Base-by-base conservation (phyloP, 768 basidiomycete species). In the Kwoniella sp. region DNA sequence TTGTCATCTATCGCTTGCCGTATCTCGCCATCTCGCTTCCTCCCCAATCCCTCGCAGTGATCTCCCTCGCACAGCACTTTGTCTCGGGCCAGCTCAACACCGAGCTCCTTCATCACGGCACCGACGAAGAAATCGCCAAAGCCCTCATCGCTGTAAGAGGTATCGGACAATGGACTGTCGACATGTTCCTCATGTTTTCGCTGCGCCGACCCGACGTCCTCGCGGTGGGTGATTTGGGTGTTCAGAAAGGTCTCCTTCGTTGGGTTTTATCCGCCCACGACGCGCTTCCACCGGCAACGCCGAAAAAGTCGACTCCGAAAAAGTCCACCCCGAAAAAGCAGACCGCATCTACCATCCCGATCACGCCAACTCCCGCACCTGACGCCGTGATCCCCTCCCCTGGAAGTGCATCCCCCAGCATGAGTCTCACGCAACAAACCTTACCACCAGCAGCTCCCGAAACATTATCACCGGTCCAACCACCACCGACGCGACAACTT, bases 171-270 rank as follows among this genome's bases (percentile, higher is more conserved):
- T 70, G 71, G 74, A 60, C 80, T 85, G 90, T 92, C n/a, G 88
- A 92, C 71, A 94, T 94, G 92, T 94, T 94, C 73, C 85, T 89
- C 15, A 90, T 96, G 48, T 95, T 94, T 79, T 88, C 90, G 1
- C 82, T 93, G 30, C 84, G 91, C 0, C 86, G 91, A 21, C 90
- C 90, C 1, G 86, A 94, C 76, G 88, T 96, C 57, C 83, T 94
- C 0, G 86, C 88, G 13, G 83, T 86, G 29, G 91, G 78, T 8
- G 92, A 94, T 70, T 83, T 94, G 17, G 91, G 91, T 15, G 88
- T 94, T 0, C 91, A 94, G 56, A 81, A 80, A 50, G 78, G 81
- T 1, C 60, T 82, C 12, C 60, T 81, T n/a, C 65, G 67, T 24
- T 81, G 78, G 78, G 67, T 74, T 7, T 55, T 81, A 12, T 67